These are phyloP conservation scores for Triticum monococcum DNA, from an alignment of 176 grass and related monocot species.

Conservation along the genomic window DNA sequence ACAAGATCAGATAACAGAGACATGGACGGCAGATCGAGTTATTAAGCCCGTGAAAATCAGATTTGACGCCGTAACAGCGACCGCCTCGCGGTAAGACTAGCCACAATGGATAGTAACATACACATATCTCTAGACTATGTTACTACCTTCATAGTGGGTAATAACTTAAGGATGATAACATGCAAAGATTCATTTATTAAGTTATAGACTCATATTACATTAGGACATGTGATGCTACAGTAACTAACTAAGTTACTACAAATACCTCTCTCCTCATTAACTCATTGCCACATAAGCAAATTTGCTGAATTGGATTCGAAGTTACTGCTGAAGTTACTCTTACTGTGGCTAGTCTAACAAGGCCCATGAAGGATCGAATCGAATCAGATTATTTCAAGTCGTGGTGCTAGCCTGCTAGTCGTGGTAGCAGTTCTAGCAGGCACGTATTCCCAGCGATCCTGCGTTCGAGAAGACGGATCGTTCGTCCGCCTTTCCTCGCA, in stretches of 20 bases:
- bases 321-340: no score
- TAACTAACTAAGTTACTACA: no score
- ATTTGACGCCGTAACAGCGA: constrained; percentile 14
- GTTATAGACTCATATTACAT: no score
- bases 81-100: neutral
- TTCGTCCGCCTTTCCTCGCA: neutral
- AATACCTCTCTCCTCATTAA: no score
- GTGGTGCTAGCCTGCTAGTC: neutral
- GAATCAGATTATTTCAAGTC: neutral
- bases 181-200: no score
- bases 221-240: no score
- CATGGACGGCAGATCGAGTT: neutral
- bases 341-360: neutral
- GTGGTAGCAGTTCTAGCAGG: neutral
- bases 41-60: constrained; percentile 1
- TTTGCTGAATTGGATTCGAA: no score
- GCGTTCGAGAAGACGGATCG: neutral
- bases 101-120: no score
- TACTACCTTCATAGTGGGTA: no score
- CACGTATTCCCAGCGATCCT: neutral
- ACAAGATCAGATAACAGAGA: neutral
- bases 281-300: no score
- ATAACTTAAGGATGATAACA: no score
- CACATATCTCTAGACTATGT: no score
- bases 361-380: constrained; percentile 1